phyloP scores from a whole-genome alignment of 2,329 filamentous ascomycete genomes.

The Cryphonectria japonica region DNA sequence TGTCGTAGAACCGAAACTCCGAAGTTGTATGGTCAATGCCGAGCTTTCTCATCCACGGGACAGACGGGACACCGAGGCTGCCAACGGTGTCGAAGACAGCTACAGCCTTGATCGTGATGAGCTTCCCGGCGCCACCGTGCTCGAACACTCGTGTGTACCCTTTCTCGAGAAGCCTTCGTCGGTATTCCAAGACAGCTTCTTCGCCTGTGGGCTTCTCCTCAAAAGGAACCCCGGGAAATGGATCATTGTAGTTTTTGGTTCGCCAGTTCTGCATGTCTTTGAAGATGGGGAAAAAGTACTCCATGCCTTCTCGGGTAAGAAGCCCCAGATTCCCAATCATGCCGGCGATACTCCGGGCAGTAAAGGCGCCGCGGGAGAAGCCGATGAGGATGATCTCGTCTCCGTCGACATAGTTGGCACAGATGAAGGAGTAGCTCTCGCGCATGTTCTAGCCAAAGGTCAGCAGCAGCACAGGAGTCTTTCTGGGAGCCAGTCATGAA shows the following conservation, averaged over 20 bases:
- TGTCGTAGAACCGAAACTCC: constrained; percentile 59
- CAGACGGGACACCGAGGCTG: constrained; percentile 51
- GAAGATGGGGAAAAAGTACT: constrained; percentile 60
- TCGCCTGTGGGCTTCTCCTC: constrained; percentile 52
- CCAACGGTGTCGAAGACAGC: constrained; percentile 58
- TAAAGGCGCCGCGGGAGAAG: constrained; percentile 63
- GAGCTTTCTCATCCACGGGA: constrained; percentile 49
- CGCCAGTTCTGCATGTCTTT: constrained; percentile 60
- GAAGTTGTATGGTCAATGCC: constrained; percentile 49
- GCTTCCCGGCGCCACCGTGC: constrained; percentile 39
- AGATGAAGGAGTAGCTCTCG: constrained; percentile 66
- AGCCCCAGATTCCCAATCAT: constrained; percentile 57
- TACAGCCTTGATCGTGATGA: constrained; percentile 53
- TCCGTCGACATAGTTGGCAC: constrained; percentile 62
- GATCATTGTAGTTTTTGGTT: constrained; percentile 49
- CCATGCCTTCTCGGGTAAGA: constrained; percentile 56
- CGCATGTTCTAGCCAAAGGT: constrained; percentile 50
- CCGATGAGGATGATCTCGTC: constrained; percentile 61
- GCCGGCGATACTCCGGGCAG: constrained; percentile 58
- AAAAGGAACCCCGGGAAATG: constrained; percentile 52
- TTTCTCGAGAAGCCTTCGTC: constrained; percentile 47
- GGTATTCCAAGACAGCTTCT: constrained; percentile 47
- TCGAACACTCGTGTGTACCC: constrained; percentile 48
- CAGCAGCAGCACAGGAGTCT: neutral
- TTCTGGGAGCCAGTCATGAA: neutral